These are phyloP conservation scores for Ascochyta pisi DNA, from an alignment of 2,329 filamentous ascomycete species.

Conservation along the genomic window DNA sequence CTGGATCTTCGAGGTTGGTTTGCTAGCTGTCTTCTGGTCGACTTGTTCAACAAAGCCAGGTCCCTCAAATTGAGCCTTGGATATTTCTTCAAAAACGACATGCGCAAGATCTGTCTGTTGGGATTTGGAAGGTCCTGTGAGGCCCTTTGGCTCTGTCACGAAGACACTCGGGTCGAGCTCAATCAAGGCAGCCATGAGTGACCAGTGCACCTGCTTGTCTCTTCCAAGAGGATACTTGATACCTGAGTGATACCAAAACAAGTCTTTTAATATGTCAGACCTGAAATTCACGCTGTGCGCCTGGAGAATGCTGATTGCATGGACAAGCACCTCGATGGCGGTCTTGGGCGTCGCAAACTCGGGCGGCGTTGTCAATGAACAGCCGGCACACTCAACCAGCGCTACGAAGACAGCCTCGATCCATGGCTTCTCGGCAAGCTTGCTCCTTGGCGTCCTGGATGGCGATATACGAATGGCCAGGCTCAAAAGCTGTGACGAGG, in stretches of 20 bases:
- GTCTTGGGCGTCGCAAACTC: conserved; percentile 26
- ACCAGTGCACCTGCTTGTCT: conserved; percentile 36
- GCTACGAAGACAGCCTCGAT: conserved; percentile 51
- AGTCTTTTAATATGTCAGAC: conserved; percentile 33
- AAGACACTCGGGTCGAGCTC: conserved; percentile 44
- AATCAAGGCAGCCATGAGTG: conserved; percentile 43
- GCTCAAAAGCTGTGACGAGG: conserved; percentile 48
- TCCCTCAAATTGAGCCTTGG: conserved; percentile 24
- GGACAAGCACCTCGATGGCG: conserved; percentile 34
- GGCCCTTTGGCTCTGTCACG: conserved; percentile 30
- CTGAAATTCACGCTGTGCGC: conserved; percentile 36
- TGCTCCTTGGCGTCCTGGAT: conserved; percentile 50
- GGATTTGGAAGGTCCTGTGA: conserved; percentile 14
- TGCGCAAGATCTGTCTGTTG: conserved; percentile 34
- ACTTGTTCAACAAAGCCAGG: conserved; percentile 13
- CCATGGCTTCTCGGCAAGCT: conserved; percentile 53
- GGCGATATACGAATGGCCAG: conserved; percentile 51
- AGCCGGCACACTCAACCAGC: conserved; percentile 46
- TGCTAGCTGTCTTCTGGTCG: background rate
- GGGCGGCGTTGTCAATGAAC: conserved; percentile 33
- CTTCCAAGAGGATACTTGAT: conserved; percentile 32
- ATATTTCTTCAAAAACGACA: conserved; percentile 41
- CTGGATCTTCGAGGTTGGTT: background rate
- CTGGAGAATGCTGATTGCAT: conserved; percentile 35
- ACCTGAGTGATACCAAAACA: conserved; percentile 48